Conservation (phyloP, 1,284 basidiomycete species). For the Leccinum pachyderme region DNA sequence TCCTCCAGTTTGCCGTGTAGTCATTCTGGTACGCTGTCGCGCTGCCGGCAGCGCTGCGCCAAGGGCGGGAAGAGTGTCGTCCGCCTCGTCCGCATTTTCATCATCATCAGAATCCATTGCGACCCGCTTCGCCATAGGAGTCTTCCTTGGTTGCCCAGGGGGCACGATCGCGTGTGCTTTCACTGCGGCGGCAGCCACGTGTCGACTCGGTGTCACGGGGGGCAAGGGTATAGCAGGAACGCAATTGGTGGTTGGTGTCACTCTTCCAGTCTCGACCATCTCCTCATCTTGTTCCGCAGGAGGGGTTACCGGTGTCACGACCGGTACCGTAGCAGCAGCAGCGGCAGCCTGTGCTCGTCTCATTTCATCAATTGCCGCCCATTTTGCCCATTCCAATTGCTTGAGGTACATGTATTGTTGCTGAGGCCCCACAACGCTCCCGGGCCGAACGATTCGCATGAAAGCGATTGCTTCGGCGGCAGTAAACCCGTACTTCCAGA, state of each 20-base stretch:
- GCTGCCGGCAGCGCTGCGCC: constrained; percentile 44
- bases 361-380: constrained; percentile 83
- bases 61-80: constrained; percentile 63
- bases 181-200: constrained; percentile 64
- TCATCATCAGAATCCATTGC: constrained; percentile 55
- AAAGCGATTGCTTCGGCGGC: constrained; percentile 96
- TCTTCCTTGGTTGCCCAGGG: constrained; percentile 84
- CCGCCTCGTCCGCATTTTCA: constrained; percentile 52
- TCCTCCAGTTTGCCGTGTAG: constrained; percentile 39
- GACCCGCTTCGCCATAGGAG: constrained; percentile 71
- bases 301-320: constrained; percentile 79
- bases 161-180: constrained; percentile 67
- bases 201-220: constrained; percentile 76
- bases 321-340: constrained; percentile 39
- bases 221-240: constrained; percentile 45
- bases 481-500: constrained; percentile 99
- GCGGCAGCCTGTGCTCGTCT: constrained; percentile 49
- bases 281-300: constrained; percentile 69
- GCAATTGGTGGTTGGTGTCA: constrained; percentile 39
- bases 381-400: constrained; percentile 91
- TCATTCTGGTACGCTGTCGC: constrained; percentile 43
- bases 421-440: constrained; percentile 92
- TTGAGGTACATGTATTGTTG: constrained; percentile 97
- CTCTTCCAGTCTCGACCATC: constrained; percentile 35
- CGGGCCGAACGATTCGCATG: constrained; percentile 96